phyloP scores from a whole-genome alignment of 2,329 filamentous ascomycete species.

The Truncatella angustata region DNA sequence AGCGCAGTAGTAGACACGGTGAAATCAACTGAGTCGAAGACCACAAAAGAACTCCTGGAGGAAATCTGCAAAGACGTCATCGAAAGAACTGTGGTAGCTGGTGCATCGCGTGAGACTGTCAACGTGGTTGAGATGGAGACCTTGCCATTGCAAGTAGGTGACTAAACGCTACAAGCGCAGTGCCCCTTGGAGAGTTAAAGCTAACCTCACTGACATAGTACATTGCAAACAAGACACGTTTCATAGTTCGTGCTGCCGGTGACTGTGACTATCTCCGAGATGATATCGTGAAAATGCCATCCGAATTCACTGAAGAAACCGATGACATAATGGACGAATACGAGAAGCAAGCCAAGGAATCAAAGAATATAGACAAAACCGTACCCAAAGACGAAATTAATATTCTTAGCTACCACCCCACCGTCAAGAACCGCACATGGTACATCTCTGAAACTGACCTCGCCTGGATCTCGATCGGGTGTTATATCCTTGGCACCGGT shows the following conservation, averaged over 20 bases:
- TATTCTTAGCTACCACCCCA: constrained; percentile 43
- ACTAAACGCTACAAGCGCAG: too few relatives aligned
- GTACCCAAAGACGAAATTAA: constrained; percentile 21
- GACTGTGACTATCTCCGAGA: constrained; percentile 48
- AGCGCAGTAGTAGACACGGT: constrained; percentile 46
- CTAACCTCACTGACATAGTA: constrained; percentile 32
- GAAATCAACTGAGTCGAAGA: constrained; percentile 43
- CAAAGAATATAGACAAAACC: constrained; percentile 11
- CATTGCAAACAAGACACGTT: constrained; percentile 51
- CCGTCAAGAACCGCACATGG: constrained; percentile 51
- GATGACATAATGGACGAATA: constrained; percentile 18
- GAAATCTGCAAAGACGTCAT: constrained; percentile 40
- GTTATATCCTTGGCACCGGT: constrained; percentile 61
- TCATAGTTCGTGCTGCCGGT: constrained; percentile 59
- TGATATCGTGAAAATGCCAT: constrained; percentile 17
- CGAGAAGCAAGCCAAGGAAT: constrained; percentile 15
- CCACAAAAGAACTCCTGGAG: constrained; percentile 34
- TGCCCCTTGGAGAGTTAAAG: too few relatives aligned
- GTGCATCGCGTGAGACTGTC: constrained; percentile 42
- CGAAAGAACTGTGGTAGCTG: constrained; percentile 41
- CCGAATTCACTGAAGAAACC: constrained; percentile 12
- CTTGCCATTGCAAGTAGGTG: constrained; percentile 48
- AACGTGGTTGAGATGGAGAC: constrained; percentile 51
- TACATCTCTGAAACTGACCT: constrained; percentile 57
- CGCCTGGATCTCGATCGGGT: constrained; percentile 54